Percentiles rank a stretch among this genome's conserved stretches.
Evolutionary conservation across 1,284 basidiomycete species (phyloP).

Genomic region (Malassezia pachydermatis): DNA sequence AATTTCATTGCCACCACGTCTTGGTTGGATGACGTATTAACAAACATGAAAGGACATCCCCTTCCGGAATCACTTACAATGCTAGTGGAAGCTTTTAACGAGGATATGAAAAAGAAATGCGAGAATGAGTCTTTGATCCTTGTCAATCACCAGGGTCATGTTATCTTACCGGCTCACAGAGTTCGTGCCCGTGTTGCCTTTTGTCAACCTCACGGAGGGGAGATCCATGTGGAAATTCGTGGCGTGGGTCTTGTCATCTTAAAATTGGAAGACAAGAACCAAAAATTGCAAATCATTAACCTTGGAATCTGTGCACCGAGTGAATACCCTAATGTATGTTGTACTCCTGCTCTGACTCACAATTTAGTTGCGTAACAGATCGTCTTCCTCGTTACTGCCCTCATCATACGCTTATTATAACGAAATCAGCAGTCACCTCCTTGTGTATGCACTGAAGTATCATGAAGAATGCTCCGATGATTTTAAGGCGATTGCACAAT

Average conservation of each 20-base stretch:
- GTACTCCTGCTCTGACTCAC: no score
- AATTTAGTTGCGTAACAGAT: no score
- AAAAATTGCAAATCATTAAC: background rate
- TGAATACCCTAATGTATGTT: slow-evolving; percentile 1
- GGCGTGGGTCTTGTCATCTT: slow-evolving; percentile 5
- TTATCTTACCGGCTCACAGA: background rate
- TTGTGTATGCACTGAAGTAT: slow-evolving; percentile 7
- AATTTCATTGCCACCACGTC: slow-evolving; percentile 1
- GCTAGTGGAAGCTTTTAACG: slow-evolving; percentile 2
- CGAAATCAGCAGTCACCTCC: slow-evolving; percentile 9
- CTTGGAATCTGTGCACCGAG: slow-evolving; percentile 3
- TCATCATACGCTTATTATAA: slow-evolving; percentile 8
- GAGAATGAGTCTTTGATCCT: slow-evolving; percentile 1
- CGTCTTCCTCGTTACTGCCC: background rate
- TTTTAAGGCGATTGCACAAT: background rate
- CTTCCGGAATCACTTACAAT: background rate
- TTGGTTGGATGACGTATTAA: slow-evolving; percentile 7
- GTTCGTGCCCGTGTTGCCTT: slow-evolving; percentile 11
- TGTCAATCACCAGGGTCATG: background rate
- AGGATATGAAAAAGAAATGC: background rate
- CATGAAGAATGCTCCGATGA: background rate
- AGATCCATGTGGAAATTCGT: slow-evolving; percentile 11
- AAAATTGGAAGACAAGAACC: background rate
- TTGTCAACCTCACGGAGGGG: background rate
- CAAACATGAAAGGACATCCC: background rate